phyloP scores from a whole-genome alignment of 257 asterid genomes.

The Capsicum pubescens region DNA sequence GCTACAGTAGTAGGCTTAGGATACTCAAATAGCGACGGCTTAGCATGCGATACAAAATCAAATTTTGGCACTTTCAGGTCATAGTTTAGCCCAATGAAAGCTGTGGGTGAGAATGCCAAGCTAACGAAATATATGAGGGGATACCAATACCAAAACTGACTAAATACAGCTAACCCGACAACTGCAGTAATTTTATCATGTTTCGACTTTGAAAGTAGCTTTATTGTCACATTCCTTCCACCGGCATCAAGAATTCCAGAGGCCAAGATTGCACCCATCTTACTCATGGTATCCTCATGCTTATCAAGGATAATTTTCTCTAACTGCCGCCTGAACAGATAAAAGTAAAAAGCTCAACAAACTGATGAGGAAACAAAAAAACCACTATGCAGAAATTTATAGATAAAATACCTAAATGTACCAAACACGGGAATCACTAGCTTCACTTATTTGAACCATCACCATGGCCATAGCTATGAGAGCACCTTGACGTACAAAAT shows the following conservation, averaged over 20 bases:
- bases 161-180: constrained; percentile 95
- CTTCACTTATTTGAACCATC: constrained; percentile 92
- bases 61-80: constrained; percentile 91
- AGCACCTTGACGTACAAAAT: constrained; percentile 99
- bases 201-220: constrained; percentile 82
- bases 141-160: constrained; percentile 99
- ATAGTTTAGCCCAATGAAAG: constrained; percentile 83
- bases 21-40: constrained; percentile 82
- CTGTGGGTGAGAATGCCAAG: constrained; percentile 96
- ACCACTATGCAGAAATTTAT: background rate
- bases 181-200: constrained; percentile 88
- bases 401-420: constrained; percentile 68
- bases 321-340: constrained; percentile 76
- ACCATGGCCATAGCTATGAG: constrained; percentile 99
- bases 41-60: constrained; percentile 89
- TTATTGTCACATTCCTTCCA: constrained; percentile 88
- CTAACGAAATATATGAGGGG: constrained; percentile 92
- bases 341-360: background rate
- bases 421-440: constrained; percentile 98
- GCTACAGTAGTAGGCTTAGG: constrained; percentile 86
- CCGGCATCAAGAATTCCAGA: constrained; percentile 98
- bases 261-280: constrained; percentile 99
- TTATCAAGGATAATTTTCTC: constrained; percentile 88
- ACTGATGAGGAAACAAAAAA: constrained; percentile 1
- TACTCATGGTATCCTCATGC: constrained; percentile 98